Percentiles rank a stretch among this genome's conserved stretches.
These are phyloP conservation scores for Stenogyne calaminthoides DNA, from an alignment of 305 asterid species.

Conservation along the genomic window DNA sequence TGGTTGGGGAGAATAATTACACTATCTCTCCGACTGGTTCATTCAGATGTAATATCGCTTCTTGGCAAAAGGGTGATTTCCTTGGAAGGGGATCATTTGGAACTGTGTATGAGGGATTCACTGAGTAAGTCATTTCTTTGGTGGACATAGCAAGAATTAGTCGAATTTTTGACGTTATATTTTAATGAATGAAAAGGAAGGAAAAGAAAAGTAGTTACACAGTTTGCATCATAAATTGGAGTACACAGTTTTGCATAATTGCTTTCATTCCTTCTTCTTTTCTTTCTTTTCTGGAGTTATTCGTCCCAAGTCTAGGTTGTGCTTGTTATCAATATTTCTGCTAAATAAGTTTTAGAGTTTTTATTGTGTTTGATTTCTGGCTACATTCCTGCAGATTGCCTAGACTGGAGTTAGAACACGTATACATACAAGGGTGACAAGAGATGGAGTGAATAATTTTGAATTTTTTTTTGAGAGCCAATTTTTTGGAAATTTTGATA, in stretches of 20 bases:
- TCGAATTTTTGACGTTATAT: neutral
- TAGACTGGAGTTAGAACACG: neutral
- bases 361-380: neutral
- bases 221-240: neutral
- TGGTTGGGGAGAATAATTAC: conserved; percentile 35
- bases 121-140: conserved; percentile 64
- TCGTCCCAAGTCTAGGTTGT: neutral
- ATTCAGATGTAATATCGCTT: conserved; percentile 44
- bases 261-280: neutral
- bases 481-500: too few species aligned
- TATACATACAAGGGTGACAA: neutral
- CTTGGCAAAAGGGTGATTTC: conserved; percentile 87
- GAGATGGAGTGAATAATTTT: neutral
- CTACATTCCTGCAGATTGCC: conserved; percentile 1
- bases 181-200: neutral
- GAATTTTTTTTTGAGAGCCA: neutral
- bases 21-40: conserved; percentile 54
- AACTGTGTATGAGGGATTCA: conserved; percentile 80
- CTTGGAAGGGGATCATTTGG: conserved; percentile 95
- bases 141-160: neutral
- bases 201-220: neutral
- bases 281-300: neutral
- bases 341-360: neutral
- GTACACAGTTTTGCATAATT: neutral
- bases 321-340: neutral